Evolutionary conservation across 179 eudicot species (phyloP).

Genomic region (Silene coronaria): DNA sequence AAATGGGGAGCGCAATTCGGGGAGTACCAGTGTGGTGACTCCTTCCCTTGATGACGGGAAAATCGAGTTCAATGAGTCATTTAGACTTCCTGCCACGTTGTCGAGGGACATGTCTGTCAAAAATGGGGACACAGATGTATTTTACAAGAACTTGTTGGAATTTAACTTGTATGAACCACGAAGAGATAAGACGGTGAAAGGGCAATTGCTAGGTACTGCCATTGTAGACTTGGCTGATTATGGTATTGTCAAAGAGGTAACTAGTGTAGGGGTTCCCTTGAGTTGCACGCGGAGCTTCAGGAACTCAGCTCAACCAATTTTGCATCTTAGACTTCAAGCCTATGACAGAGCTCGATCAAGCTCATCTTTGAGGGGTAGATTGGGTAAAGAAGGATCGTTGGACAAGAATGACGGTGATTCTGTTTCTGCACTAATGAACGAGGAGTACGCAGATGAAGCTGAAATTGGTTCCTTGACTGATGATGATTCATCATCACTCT

Average conservation of each 20-base stretch:
- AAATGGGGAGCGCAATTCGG: conserved; percentile 64
- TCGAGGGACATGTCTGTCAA: conserved; percentile 51
- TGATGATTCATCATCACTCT: conserved; percentile 77
- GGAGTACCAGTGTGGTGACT: conserved; percentile 53
- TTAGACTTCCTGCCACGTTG: conserved; percentile 51
- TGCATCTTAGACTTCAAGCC: conserved; percentile 53
- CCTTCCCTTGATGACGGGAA: conserved; percentile 68
- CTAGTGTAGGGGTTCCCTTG: conserved; percentile 43
- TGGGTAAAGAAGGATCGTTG: conserved; percentile 46
- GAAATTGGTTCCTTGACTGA: conserved; percentile 63
- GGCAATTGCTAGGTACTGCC: conserved; percentile 78
- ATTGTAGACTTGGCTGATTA: conserved; percentile 75
- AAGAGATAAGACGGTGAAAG: conserved; percentile 71
- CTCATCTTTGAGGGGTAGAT: conserved; percentile 45
- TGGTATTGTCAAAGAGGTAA: conserved; percentile 50
- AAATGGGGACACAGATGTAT: conserved; percentile 47
- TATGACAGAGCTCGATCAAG: conserved; percentile 46
- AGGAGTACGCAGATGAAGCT: conserved; percentile 84
- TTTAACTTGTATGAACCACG: conserved; percentile 81
- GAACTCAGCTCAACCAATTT: conserved; percentile 59
- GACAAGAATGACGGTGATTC: conserved; percentile 56
- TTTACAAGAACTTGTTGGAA: conserved; percentile 72
- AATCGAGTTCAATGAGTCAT: conserved; percentile 73
- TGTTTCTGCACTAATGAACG: conserved; percentile 59
- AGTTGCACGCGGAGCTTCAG: conserved; percentile 68